phyloP scores from a whole-genome alignment of 2,329 filamentous ascomycete genomes.

The Clonostachys solani region DNA sequence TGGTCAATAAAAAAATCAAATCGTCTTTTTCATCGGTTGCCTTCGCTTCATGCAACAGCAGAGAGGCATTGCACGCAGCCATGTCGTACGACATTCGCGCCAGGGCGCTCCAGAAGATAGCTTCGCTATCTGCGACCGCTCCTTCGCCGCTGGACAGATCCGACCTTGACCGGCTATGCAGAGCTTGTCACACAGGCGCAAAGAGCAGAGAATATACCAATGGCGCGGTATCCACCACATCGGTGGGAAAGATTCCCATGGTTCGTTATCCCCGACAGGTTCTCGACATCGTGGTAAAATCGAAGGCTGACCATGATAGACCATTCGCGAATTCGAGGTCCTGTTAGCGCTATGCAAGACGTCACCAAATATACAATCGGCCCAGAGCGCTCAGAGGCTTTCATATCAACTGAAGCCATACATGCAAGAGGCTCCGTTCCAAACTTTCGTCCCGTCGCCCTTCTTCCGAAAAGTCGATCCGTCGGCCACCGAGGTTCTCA shows the following conservation, averaged over 20 bases:
- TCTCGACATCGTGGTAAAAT: conserved; percentile 8
- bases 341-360: conserved; percentile 89
- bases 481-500: conserved; percentile 82
- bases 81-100: conserved; percentile 56
- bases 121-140: conserved; percentile 54
- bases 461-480: conserved; percentile 80
- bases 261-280: conserved; percentile 29
- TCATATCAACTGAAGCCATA: conserved; percentile 79
- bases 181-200: conserved; percentile 45
- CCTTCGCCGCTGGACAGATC: conserved; percentile 55
- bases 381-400: conserved; percentile 72
- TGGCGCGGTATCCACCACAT: conserved; percentile 35
- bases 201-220: conserved; percentile 40
- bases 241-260: conserved; percentile 55
- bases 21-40: no score
- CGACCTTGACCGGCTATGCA: conserved; percentile 59
- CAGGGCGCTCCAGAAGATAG: conserved; percentile 61
- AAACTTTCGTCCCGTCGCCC: conserved; percentile 74
- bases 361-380: conserved; percentile 67
- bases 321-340: conserved; percentile 85
- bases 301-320: conserved; percentile 40
- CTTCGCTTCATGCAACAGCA: background rate
- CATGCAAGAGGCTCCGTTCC: conserved; percentile 77
- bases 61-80: conserved; percentile 3
- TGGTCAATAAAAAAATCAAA: no score